Evolutionary conservation across 805 yeast genomes (phyloP).

Genomic region (baker's yeast (Saccharomyces cerevisiae)): DNA sequence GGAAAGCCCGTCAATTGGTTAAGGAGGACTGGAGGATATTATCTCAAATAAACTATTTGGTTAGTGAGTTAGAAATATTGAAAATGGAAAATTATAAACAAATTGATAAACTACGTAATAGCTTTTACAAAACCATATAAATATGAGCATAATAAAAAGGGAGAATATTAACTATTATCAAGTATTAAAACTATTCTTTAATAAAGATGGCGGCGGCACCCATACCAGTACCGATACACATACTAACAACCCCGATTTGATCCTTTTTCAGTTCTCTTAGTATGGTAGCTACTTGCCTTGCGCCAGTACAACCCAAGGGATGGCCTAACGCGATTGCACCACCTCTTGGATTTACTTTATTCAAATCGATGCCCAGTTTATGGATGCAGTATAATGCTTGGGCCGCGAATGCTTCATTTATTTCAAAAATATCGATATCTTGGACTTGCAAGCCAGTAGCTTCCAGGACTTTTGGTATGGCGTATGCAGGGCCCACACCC

Average conservation of each 20-base stretch:
- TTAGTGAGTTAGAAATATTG: constrained; percentile 13
- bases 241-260: constrained; percentile 82
- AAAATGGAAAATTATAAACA: constrained; percentile 9
- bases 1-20: constrained; percentile 11
- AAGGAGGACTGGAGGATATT: constrained; percentile 10
- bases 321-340: constrained; percentile 97
- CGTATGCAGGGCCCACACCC: constrained; percentile 97
- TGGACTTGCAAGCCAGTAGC: constrained; percentile 49
- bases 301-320: constrained; percentile 86
- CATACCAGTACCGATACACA: constrained; percentile 99
- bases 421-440: constrained; percentile 73
- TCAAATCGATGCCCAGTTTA: constrained; percentile 54
- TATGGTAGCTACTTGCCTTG: constrained; percentile 86
- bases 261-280: constrained; percentile 71
- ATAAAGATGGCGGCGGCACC: constrained; percentile 90
- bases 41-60: constrained; percentile 21
- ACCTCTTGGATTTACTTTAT: constrained; percentile 81
- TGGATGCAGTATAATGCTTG: constrained; percentile 76
- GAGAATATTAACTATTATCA: neutral
- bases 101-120: constrained; percentile 10
- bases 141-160: neutral
- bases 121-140: constrained; percentile 7
- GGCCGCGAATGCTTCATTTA: constrained; percentile 95
- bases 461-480: constrained; percentile 76
- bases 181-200: constrained; percentile 45